A percentile compares a stretch with the other conserved stretches of the same genome.
Evolutionary conservation across 116 monocot species (phyloP).

Genomic region (Cymodocea nodosa): DNA sequence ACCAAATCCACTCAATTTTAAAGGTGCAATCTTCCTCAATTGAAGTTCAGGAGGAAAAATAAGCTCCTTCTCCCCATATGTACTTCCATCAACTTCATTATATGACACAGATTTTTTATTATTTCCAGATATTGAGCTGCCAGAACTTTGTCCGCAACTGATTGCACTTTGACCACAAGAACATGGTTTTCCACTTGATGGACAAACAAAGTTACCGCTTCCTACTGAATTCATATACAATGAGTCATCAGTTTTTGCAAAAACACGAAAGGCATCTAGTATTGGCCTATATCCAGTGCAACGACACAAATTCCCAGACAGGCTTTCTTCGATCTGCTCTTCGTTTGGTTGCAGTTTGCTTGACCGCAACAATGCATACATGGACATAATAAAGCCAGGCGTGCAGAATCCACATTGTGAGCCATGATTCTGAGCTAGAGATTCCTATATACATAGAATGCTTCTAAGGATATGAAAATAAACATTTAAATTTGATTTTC

Average conservation of each 20-base stretch:
- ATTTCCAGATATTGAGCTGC: constrained; percentile 1
- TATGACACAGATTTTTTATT: constrained; percentile 28
- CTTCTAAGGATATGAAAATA: not conserved
- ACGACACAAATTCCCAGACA: constrained; percentile 94
- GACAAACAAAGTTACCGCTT: constrained; percentile 36
- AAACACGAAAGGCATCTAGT: constrained; percentile 86
- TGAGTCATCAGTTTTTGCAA: constrained; percentile 76
- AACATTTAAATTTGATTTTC: not conserved
- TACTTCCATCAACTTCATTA: constrained; percentile 68
- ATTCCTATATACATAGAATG: constrained; percentile 31
- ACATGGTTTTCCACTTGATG: constrained; percentile 82
- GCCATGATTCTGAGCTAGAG: constrained; percentile 77
- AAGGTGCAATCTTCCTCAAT: constrained; percentile 44
- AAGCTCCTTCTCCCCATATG: constrained; percentile 63
- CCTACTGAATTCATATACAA: constrained; percentile 39
- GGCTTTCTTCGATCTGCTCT: constrained; percentile 84
- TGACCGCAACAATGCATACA: constrained; percentile 94
- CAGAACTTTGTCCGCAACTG: constrained; percentile 13
- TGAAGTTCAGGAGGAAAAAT: constrained; percentile 93
- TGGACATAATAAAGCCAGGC: constrained; percentile 98
- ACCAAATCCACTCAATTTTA: constrained; percentile 63
- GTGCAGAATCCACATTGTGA: constrained; percentile 99
- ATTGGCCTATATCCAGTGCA: constrained; percentile 98
- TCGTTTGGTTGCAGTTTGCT: constrained; percentile 53
- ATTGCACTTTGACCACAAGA: constrained; percentile 38